A percentile compares a stretch with the other conserved stretches of the same genome.
phyloP scores from a whole-genome alignment of 1,284 basidiomycete genomes.

The Trametes pubescens region DNA sequence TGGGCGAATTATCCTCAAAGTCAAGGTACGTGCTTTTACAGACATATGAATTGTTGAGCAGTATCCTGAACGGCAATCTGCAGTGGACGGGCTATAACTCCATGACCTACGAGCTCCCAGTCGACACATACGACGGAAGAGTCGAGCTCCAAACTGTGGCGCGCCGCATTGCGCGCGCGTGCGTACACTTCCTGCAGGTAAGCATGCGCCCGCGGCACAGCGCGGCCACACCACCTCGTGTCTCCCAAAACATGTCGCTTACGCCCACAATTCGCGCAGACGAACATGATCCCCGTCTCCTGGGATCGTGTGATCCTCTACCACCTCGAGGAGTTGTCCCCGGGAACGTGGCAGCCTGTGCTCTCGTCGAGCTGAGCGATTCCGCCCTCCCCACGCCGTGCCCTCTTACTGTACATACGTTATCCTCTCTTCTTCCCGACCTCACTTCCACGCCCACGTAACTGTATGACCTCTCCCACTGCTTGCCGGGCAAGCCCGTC shows the following conservation, averaged over 20 bases:
- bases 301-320: slow-evolving; percentile 77
- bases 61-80: neutral
- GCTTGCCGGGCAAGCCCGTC: slow-evolving; percentile 17
- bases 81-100: slow-evolving; percentile 78
- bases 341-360: slow-evolving; percentile 73
- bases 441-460: neutral
- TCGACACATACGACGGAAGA: slow-evolving; percentile 71
- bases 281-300: slow-evolving; percentile 70
- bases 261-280: slow-evolving; percentile 43
- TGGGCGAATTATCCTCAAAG: slow-evolving; percentile 65
- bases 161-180: slow-evolving; percentile 72
- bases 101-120: slow-evolving; percentile 77
- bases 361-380: slow-evolving; percentile 49
- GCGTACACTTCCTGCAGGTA: slow-evolving; percentile 79
- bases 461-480: neutral
- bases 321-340: slow-evolving; percentile 72
- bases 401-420: slow-evolving; percentile 3
- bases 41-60: neutral
- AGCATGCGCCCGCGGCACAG: slow-evolving; percentile 29
- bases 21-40: slow-evolving; percentile 54
- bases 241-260: slow-evolving; percentile 27
- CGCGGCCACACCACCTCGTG: slow-evolving; percentile 18
- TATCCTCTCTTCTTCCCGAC: neutral
- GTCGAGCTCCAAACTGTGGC: slow-evolving; percentile 72
- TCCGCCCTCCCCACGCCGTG: neutral